Base-by-base conservation (phyloP, 495 filamentous ascomycete genomes). In the Chaetomidium leptoderma region DNA sequence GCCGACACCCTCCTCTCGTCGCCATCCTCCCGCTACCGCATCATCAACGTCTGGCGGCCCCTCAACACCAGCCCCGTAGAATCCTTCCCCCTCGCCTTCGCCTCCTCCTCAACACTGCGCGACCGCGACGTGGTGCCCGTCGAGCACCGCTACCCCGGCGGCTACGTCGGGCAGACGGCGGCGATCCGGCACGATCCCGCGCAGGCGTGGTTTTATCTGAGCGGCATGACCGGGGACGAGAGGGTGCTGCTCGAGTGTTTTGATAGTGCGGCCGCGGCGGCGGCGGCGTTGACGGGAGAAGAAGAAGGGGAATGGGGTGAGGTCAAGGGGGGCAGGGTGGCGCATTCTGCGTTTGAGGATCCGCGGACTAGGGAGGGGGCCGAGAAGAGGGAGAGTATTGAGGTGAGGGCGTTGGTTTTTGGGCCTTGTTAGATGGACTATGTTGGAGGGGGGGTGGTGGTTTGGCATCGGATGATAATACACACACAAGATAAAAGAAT, bases 1-100 rank as follows among this genome's bases (percentile, higher is more conserved):
- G 83, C 87, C 0, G 79, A 81, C 10, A 61, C 62, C 23, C 73
- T 90, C 0, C 74, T 88, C 0, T 54, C 74, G 13, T 81, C 78
- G 1, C 53, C 74, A 10, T 81, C n/a, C n/a, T n/a, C 78, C 1
- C 80, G 90, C 0, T 88, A 87, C 73, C 81, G 90, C 44, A 89
- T 96, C 61, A 79, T 96, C 61, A 96, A 95, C 65, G 86, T 96
- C 11, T 96, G 91, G 91, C 78, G 89, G 0, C 86, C 90, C 0
- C 71, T 95, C 11, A 89, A 86, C 63, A 59, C 66, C 58, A 78
- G 78, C n/a, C 83, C 88, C 0, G 83, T 96, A 0, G 82, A 86
- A 61, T 75, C 82, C 0, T 77, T 72, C 42, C 91, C 91, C 24
- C 73, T 95, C 1, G 90, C 80, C 0, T 86, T 90, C 61, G 89